These are phyloP conservation scores for Aspergillus pseudoterreus DNA, from an alignment of 2,329 filamentous ascomycete genomes.

Conservation along the genomic window DNA sequence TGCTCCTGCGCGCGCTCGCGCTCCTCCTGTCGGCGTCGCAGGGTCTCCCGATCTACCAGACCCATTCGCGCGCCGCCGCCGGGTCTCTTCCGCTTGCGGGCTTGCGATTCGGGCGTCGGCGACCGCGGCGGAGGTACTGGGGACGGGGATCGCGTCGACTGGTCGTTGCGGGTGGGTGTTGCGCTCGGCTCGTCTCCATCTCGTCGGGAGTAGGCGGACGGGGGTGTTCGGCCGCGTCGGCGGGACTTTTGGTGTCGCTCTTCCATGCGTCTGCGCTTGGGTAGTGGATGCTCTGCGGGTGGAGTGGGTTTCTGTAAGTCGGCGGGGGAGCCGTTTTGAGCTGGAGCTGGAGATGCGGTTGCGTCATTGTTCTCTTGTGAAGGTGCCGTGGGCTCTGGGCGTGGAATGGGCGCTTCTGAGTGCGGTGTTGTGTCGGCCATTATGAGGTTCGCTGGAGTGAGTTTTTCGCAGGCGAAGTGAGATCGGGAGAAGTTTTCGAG, in stretches of 20 bases:
- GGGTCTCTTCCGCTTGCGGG: slow-evolving; percentile 44
- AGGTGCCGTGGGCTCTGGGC: not conserved
- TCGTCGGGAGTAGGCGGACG: slow-evolving; percentile 39
- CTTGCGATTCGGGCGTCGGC: slow-evolving; percentile 35
- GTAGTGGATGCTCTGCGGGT: slow-evolving; percentile 3
- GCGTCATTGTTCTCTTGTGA: not conserved
- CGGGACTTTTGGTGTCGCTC: slow-evolving; percentile 37
- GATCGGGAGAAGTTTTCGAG: too few relatives aligned
- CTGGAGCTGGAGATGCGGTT: slow-evolving; percentile 1
- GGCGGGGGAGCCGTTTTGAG: slow-evolving; percentile 12
- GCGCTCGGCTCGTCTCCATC: slow-evolving; percentile 24
- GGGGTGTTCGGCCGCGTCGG: slow-evolving; percentile 34
- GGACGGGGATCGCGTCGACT: slow-evolving; percentile 36
- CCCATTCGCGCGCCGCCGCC: slow-evolving; percentile 44
- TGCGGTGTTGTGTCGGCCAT: not conserved
- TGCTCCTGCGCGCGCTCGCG: slow-evolving; percentile 40
- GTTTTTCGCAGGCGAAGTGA: too few relatives aligned
- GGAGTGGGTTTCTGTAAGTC: slow-evolving; percentile 10
- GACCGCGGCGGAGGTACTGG: slow-evolving; percentile 40
- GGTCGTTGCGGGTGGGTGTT: slow-evolving; percentile 21
- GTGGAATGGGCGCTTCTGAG: not conserved
- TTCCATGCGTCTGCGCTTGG: slow-evolving; percentile 38
- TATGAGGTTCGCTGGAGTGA: not conserved
- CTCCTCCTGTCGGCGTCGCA: slow-evolving; percentile 42
- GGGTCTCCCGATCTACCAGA: slow-evolving; percentile 33